Conservation (phyloP, 768 basidiomycete genomes). For the Lentinula sp. region DNA sequence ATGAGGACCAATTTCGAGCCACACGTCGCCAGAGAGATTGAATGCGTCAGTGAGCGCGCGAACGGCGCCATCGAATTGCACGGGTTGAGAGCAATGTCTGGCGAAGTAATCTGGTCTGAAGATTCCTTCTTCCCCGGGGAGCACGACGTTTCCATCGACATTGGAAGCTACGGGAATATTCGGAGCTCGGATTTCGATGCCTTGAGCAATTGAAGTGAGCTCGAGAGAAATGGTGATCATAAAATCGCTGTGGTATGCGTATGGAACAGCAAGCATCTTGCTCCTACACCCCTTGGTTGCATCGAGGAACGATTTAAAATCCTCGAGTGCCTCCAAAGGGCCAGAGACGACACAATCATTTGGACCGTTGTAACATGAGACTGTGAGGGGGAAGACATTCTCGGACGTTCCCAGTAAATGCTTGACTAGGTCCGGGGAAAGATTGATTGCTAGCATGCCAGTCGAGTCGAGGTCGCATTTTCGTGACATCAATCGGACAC, state of each 20-base stretch:
- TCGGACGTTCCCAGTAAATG: constrained; percentile 25
- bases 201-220: constrained; percentile 32
- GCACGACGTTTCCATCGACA: constrained; percentile 46
- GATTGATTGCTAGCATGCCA: constrained; percentile 58
- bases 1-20: constrained; percentile 69
- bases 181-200: constrained; percentile 37
- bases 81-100: constrained; percentile 54
- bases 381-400: constrained; percentile 28
- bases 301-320: constrained; percentile 37
- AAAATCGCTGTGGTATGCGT: constrained; percentile 61
- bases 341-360: constrained; percentile 58
- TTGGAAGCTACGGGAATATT: constrained; percentile 59
- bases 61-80: constrained; percentile 48
- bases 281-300: constrained; percentile 27
- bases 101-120: constrained; percentile 50
- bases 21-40: constrained; percentile 31
- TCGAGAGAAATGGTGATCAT: constrained; percentile 55
- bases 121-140: constrained; percentile 41
- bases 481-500: constrained; percentile 50
- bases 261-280: constrained; percentile 45
- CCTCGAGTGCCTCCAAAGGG: constrained; percentile 32
- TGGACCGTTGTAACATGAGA: constrained; percentile 61
- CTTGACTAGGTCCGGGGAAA: constrained; percentile 26
- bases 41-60: constrained; percentile 26
- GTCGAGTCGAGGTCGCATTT: constrained; percentile 38